Base-by-base conservation (phyloP, 257 asterid genomes). In the Solanum virginianum region DNA sequence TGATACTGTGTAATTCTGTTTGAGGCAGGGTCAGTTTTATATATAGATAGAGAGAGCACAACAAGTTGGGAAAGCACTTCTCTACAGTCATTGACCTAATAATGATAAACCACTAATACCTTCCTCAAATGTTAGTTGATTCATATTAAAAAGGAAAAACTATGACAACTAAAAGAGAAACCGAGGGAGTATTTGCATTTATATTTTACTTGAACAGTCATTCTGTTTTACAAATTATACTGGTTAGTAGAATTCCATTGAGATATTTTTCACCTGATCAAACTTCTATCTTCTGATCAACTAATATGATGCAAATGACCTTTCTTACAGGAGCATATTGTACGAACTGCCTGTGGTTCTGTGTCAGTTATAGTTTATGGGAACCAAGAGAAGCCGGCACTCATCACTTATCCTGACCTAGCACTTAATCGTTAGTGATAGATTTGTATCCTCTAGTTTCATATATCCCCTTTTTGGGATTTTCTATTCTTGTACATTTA, bases 331-430 rank as follows among this genome's bases (percentile, higher is more conserved):
- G 98, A 96, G 90, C 97, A 96, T 92, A 87, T 87, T 75, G 89
- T 96, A 79, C 92, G 90, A 62, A 95, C 98, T 49, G 92, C 93
- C 85, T 88, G 62, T 87, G 98, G 95, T 84, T 93, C 98, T 85
- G 93, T 95, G 69, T 95, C 98, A 79, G 98, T 95, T 86, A 94
- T 94, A 81, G 92, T 95, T 60, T 95, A 94, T 85, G 98, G 98
- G 65, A 97, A 95, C 84, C 93, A 92, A 83, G 98, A 96, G 80
- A 96, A 96, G 90, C 98, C 99, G 12, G 98, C 98, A 87, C 91
- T 96, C 84, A 88, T 96, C 86, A 94, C 99, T 87, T 96, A 96
- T 87, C 98, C 99, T 56, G 99, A 96, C 93, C 85, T 96, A 87
- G 98, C 98, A 89, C 88, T 96, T 89, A 96, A 96, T 84, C 94